Evolutionary conservation across 345 rosid species (phyloP), one percentile per base, ranked within the genome.

Genomic region (Adansonia digitata): DNA sequence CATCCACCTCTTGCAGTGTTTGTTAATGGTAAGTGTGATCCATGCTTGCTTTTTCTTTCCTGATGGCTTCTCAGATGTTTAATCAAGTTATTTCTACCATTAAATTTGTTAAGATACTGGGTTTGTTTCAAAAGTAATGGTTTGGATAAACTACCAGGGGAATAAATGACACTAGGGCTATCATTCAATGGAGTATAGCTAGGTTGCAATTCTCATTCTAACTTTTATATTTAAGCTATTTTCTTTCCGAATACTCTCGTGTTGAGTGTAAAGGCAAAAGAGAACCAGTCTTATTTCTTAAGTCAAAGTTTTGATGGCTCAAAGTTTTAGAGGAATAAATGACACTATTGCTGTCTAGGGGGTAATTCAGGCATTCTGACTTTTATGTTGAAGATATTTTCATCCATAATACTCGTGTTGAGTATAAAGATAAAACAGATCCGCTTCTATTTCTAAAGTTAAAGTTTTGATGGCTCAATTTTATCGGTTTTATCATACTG

Each of bases 1-100:
- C 98, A 95, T 83, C 97, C 99, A 64, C 99, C 99, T 71, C 97
- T 93, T 78, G 99, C 99, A 5, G 97, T 95, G 65, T 95, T 95
- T 82, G 74, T 93, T 71, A 95, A 93, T 69, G 99, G 99, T 91
- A 78, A 78, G 85, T 64, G 56, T 40, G 22, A 35, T 51, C 42
- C 37, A 24, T 60, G 29, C 71, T 80, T 39, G n/a, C 66, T 20
- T 11, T 59, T 11, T 64, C 37, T n/a, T 59, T 40, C 11, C 27
- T 40, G 53, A 39, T 12, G 46, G 5, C 60, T 34, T 71, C n/a
- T 71, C 34, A 37, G 22, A 37, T 71, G 10, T 52, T 12, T 18
- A 20, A 24, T 37, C 31, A 14, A 55, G 35, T 39, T 55, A 22
- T 39, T 20, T n/a, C 63, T 53, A 12, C 63, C 64, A 37, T 53